These are phyloP conservation scores for Canna indica DNA, from an alignment of 176 grass and related monocot genomes.

Conservation along the genomic window DNA sequence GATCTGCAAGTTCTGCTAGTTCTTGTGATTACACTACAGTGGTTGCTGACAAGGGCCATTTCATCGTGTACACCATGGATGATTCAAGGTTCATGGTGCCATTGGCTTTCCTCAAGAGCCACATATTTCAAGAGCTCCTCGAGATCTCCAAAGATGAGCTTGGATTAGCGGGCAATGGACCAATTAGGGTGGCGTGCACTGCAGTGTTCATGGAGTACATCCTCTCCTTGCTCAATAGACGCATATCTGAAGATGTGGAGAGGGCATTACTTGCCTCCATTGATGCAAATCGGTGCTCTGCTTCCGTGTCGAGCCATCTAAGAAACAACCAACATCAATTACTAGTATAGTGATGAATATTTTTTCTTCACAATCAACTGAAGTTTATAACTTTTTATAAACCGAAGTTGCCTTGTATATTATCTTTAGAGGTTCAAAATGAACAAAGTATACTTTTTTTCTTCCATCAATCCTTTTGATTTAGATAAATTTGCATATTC, in stretches of 20 bases:
- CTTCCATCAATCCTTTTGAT: too few species aligned
- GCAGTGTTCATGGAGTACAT: conserved; percentile 2
- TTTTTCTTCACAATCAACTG: neutral
- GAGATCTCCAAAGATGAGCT: neutral
- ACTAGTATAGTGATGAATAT: neutral
- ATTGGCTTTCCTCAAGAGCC: neutral
- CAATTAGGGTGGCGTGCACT: neutral
- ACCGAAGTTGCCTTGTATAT: too few species aligned
- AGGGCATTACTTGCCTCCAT: conserved; percentile 4
- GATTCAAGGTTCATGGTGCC: conserved; percentile 5
- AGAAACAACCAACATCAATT: neutral
- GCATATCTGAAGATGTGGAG: neutral
- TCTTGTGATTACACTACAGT: neutral
- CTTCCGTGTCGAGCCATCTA: neutral
- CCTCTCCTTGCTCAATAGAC: conserved; percentile 1
- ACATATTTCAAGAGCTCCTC: neutral
- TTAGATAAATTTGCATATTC: too few species aligned
- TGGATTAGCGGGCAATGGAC: neutral
- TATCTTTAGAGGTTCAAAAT: too few species aligned
- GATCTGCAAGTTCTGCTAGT: neutral
- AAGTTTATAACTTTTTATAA: too few species aligned
- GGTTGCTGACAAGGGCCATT: conserved; percentile 2
- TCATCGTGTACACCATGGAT: neutral
- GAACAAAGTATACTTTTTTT: too few species aligned
- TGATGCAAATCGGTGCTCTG: neutral